A percentile compares a stretch with the other conserved stretches of the same genome.
These are phyloP conservation scores for Wickerhamiella occidentalis DNA, from an alignment of 805 yeast species.

Conservation along the genomic window DNA sequence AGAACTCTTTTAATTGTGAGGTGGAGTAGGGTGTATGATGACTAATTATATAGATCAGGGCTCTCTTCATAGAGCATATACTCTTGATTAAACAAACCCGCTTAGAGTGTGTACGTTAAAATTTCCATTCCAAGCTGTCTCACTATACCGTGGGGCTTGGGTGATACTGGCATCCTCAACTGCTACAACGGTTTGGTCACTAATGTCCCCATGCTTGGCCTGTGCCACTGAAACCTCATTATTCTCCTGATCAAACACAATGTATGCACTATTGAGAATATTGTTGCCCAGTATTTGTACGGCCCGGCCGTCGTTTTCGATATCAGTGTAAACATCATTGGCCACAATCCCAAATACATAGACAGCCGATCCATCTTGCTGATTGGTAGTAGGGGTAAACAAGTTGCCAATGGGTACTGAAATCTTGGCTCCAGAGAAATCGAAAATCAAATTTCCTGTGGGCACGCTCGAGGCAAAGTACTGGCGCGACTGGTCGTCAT, in stretches of 20 bases:
- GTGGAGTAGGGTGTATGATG: neutral
- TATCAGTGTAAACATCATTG: neutral
- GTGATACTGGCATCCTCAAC: slow-evolving; percentile 21
- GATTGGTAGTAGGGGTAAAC: neutral
- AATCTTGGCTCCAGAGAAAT: slow-evolving; percentile 19
- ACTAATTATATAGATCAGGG: too few relatives aligned
- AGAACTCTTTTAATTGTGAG: slow-evolving; percentile 10
- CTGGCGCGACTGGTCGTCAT: slow-evolving; percentile 14
- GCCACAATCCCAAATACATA: neutral
- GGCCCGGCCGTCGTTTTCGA: slow-evolving; percentile 5
- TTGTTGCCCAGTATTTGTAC: slow-evolving; percentile 46
- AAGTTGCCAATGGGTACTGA: slow-evolving; percentile 23
- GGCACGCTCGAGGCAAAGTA: neutral
- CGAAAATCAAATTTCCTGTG: slow-evolving; percentile 6
- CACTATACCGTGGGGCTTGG: slow-evolving; percentile 17
- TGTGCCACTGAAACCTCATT: slow-evolving; percentile 1
- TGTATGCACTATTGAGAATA: slow-evolving; percentile 42
- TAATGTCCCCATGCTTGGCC: neutral
- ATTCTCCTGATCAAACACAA: slow-evolving; percentile 7
- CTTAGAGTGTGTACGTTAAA: neutral
- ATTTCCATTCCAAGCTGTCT: neutral
- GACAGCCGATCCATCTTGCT: neutral
- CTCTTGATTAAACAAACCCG: neutral
- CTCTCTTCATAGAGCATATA: too few relatives aligned
- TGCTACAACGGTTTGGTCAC: slow-evolving; percentile 15